A percentile compares a stretch with the other conserved stretches of the same genome.
Evolutionary conservation across 169 alveolate species (phyloP).

Genomic region (Pseudocohnilembus persalinus): DNA sequence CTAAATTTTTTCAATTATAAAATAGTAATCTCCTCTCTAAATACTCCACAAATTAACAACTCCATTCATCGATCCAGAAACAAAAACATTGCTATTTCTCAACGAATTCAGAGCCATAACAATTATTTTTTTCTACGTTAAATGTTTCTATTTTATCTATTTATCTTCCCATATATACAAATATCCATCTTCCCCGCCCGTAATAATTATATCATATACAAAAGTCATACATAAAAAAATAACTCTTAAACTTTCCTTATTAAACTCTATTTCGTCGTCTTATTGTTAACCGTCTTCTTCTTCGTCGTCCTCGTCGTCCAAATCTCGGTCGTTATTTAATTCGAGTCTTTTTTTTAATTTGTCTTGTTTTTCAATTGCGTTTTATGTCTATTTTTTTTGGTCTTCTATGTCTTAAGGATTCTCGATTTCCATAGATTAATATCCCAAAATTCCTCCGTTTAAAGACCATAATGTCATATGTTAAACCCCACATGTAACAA

Average conservation of each 20-base stretch:
- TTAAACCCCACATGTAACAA: constrained; percentile 81
- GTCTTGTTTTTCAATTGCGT: constrained; percentile 46
- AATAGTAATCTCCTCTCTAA: constrained; percentile 31
- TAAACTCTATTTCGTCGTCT: constrained; percentile 49
- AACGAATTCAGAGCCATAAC: constrained; percentile 58
- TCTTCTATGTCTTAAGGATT: constrained; percentile 50
- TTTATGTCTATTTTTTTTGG: constrained; percentile 38
- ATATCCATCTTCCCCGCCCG: constrained; percentile 82
- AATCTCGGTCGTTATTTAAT: constrained; percentile 25
- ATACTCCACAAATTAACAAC: constrained; percentile 67
- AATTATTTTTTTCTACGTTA: constrained; percentile 74
- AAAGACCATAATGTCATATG: constrained; percentile 78
- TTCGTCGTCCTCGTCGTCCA: constrained; percentile 47
- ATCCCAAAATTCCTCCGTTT: constrained; percentile 57
- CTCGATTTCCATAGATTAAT: constrained; percentile 43
- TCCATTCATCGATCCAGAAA: constrained; percentile 85
- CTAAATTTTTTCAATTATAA: constrained; percentile 27
- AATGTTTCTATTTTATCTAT: constrained; percentile 64
- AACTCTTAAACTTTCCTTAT: constrained; percentile 59
- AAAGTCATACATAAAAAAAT: constrained; percentile 71
- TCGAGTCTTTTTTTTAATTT: constrained; percentile 37
- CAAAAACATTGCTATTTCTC: constrained; percentile 59
- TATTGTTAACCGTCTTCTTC: constrained; percentile 46
- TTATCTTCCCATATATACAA: constrained; percentile 77
- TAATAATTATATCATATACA: constrained; percentile 66